Conservation (phyloP, 805 yeast genomes). For the Metschnikowia arizonensis region DNA sequence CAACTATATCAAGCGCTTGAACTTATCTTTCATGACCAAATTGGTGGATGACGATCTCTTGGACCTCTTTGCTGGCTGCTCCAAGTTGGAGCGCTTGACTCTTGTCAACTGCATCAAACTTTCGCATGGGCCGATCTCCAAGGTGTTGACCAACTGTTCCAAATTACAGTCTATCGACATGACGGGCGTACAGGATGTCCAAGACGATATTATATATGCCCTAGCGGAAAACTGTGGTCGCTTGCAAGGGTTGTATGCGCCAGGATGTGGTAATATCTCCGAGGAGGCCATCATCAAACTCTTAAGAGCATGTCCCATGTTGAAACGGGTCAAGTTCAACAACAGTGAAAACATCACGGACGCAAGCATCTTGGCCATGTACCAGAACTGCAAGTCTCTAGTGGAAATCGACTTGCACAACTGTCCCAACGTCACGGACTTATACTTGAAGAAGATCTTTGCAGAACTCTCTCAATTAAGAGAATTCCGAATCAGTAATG, state of each 20-base stretch:
- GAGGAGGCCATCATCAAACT: constrained; percentile 59
- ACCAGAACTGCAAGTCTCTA: constrained; percentile 67
- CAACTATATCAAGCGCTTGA: constrained; percentile 69
- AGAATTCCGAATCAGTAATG: constrained; percentile 78
- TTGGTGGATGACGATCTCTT: constrained; percentile 63
- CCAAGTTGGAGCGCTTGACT: constrained; percentile 78
- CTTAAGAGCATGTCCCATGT: constrained; percentile 60
- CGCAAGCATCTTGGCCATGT: constrained; percentile 53
- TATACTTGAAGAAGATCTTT: constrained; percentile 55
- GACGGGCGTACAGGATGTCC: constrained; percentile 64
- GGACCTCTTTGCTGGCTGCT: constrained; percentile 59
- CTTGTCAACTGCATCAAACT: constrained; percentile 73
- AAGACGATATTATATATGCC: constrained; percentile 64
- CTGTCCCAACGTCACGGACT: constrained; percentile 69
- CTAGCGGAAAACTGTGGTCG: constrained; percentile 69
- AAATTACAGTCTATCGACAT: constrained; percentile 81
- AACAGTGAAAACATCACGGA: constrained; percentile 67
- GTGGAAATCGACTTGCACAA: constrained; percentile 89
- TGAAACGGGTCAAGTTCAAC: constrained; percentile 79
- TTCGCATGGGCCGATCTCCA: constrained; percentile 56
- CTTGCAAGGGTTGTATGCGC: constrained; percentile 86
- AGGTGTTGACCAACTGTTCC: constrained; percentile 59
- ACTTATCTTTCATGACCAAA: constrained; percentile 69
- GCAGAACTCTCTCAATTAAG: constrained; percentile 65
- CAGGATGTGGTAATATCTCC: constrained; percentile 71